These are phyloP conservation scores for Colletotrichum eremochloae DNA, from an alignment of 2,329 filamentous ascomycete species.

Conservation along the genomic window DNA sequence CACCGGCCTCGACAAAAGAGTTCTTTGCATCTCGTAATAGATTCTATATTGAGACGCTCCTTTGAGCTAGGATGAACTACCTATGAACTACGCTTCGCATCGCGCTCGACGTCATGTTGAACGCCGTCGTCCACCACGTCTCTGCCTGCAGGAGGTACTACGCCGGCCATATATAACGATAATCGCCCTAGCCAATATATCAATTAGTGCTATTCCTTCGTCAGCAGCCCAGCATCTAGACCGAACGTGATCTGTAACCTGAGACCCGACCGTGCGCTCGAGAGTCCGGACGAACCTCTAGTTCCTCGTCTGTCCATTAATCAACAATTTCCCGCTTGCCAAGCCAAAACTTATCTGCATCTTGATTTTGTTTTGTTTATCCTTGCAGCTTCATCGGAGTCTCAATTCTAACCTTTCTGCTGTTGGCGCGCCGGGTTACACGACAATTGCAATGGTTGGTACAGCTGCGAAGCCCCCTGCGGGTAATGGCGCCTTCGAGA, in stretches of 20 bases:
- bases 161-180: slow-evolving; percentile 24
- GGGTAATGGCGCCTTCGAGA: slow-evolving; percentile 14
- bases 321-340: slow-evolving; percentile 19
- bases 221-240: slow-evolving; percentile 4
- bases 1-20: slow-evolving; percentile 27
- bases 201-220: neutral
- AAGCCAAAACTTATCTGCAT: neutral
- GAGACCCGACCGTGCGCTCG: slow-evolving; percentile 24
- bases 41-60: slow-evolving; percentile 17
- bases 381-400: neutral
- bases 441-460: slow-evolving; percentile 24
- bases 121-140: slow-evolving; percentile 1
- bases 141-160: neutral
- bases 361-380: slow-evolving; percentile 10
- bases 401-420: neutral
- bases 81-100: slow-evolving; percentile 10
- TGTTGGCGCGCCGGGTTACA: neutral
- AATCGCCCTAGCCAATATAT: neutral
- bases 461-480: slow-evolving; percentile 14
- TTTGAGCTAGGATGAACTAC: slow-evolving; percentile 1
- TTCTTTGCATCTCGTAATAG: slow-evolving; percentile 8
- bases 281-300: slow-evolving; percentile 33
- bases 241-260: slow-evolving; percentile 31
- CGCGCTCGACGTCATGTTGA: slow-evolving; percentile 3
- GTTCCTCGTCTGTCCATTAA: slow-evolving; percentile 16